Conservation (phyloP, 805 yeast genomes). For the Metschnikowia colocasiae region DNA sequence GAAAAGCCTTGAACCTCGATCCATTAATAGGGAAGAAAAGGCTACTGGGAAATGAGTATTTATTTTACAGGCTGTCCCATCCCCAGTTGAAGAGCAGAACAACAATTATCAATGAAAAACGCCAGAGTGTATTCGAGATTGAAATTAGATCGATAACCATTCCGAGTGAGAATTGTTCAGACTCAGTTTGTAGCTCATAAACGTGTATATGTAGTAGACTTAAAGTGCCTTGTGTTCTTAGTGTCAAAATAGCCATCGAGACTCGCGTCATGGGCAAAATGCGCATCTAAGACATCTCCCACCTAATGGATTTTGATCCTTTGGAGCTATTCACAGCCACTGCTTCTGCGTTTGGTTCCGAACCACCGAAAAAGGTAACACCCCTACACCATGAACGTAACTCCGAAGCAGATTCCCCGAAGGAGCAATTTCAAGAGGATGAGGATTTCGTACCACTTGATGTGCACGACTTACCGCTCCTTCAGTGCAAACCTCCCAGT, state of each 20-base stretch:
- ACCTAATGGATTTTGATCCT: conserved; percentile 40
- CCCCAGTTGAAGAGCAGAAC: no score
- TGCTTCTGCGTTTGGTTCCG: background rate
- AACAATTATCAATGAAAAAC: no score
- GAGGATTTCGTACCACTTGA: conserved; percentile 37
- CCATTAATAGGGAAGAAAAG: background rate
- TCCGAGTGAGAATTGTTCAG: no score
- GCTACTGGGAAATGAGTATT: background rate
- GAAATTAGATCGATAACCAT: background rate
- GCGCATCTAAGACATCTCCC: background rate
- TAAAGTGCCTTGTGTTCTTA: background rate
- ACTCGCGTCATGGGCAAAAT: background rate
- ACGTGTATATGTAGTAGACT: background rate
- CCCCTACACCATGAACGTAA: no score
- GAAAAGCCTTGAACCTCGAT: no score
- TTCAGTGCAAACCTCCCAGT: conserved; percentile 45
- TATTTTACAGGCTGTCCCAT: no score
- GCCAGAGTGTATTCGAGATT: background rate
- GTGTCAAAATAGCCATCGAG: background rate
- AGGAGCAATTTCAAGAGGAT: background rate
- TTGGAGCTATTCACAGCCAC: conserved; percentile 36
- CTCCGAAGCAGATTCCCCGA: background rate
- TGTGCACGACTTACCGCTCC: conserved; percentile 55
- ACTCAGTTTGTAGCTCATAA: no score
- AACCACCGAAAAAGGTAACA: background rate